Conservation (phyloP, 2,329 filamentous ascomycete species). For the Pochonia chlamydosporia region DNA sequence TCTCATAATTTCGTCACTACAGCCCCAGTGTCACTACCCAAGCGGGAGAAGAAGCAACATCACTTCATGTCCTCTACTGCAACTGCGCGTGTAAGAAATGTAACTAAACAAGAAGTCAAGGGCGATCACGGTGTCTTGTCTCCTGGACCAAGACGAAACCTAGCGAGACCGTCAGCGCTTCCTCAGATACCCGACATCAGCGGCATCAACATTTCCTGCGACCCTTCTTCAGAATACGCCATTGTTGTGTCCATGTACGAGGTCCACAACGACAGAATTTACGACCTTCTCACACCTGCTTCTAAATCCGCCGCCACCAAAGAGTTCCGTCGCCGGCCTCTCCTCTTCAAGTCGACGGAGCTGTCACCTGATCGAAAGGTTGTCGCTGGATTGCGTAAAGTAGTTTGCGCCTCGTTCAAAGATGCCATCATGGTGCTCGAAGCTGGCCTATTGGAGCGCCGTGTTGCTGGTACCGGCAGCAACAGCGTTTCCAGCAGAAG, state of each 20-base stretch:
- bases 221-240: constrained; percentile 69
- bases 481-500: constrained; percentile 90
- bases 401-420: constrained; percentile 74
- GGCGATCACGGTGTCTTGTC: constrained; percentile 40
- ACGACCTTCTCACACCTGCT: constrained; percentile 74
- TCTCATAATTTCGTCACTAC: not conserved
- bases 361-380: constrained; percentile 86
- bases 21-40: constrained; percentile 19
- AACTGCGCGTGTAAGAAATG: constrained; percentile 38
- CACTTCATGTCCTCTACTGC: constrained; percentile 40
- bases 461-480: constrained; percentile 84
- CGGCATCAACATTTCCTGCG: constrained; percentile 55
- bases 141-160: constrained; percentile 53
- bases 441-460: constrained; percentile 78
- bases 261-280: constrained; percentile 97
- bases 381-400: constrained; percentile 84
- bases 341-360: constrained; percentile 91
- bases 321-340: constrained; percentile 66
- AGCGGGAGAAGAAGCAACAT: constrained; percentile 20
- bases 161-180: constrained; percentile 64
- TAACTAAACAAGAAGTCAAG: constrained; percentile 44
- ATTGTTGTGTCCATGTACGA: constrained; percentile 97
- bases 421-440: constrained; percentile 89
- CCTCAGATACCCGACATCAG: constrained; percentile 72
- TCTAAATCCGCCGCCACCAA: constrained; percentile 57